phyloP scores from a whole-genome alignment of 768 basidiomycete species.

The Boletellus emodensis region DNA sequence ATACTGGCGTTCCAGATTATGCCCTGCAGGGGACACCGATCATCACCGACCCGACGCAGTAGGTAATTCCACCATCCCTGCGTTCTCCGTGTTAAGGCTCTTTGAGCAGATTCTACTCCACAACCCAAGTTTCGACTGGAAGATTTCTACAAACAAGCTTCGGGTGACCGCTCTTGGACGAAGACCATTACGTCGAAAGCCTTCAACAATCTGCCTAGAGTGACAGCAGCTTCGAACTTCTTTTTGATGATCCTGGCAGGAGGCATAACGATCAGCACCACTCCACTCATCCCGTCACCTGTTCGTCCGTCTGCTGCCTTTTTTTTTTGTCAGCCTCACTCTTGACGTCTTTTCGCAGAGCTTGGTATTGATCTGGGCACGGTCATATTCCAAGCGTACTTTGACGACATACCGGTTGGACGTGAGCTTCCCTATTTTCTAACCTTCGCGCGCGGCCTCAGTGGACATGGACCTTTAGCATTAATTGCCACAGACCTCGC shows the following conservation, averaged over 20 bases:
- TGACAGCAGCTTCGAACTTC: constrained; percentile 68
- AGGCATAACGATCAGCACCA: constrained; percentile 68
- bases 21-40: constrained; percentile 46
- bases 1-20: constrained; percentile 63
- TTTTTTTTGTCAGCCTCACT: neutral
- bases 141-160: constrained; percentile 60
- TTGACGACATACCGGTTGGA: constrained; percentile 52
- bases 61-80: constrained; percentile 18
- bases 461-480: constrained; percentile 35
- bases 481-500: constrained; percentile 47
- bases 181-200: constrained; percentile 64
- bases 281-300: constrained; percentile 60
- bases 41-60: constrained; percentile 52
- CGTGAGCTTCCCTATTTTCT: constrained; percentile 40
- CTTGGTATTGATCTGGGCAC: constrained; percentile 67
- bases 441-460: neutral
- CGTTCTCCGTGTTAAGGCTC: neutral
- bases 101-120: constrained; percentile 56
- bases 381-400: constrained; percentile 60
- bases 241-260: constrained; percentile 63
- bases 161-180: constrained; percentile 57
- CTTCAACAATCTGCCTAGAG: constrained; percentile 66
- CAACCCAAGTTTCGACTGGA: constrained; percentile 63
- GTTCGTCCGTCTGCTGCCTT: constrained; percentile 46
- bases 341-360: constrained; percentile 38